Evolutionary conservation across 1,284 basidiomycete species (phyloP), one percentile per base, ranked within the genome.

Genomic region (Cryptococcus depauperatus): DNA sequence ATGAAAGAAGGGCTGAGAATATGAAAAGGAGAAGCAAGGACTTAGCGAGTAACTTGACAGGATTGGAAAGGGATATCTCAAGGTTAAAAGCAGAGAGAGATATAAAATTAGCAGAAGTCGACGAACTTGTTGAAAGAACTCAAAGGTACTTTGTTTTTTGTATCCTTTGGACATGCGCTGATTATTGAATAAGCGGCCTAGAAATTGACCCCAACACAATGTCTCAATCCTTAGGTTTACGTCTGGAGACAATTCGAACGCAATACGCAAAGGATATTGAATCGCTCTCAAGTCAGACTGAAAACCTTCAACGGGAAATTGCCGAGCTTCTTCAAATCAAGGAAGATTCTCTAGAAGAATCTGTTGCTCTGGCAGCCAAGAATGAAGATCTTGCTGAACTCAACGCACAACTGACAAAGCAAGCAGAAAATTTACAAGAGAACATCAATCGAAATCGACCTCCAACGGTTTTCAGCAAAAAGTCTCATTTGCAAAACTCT

Each of bases 351-450:
- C 72, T 92, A 16, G 91, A 95, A 58, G 92, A 97, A 73, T 86
- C 90, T 1, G 84, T 87, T 0, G 81, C 83, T 18, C 77, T 98
- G 41, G 90, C 89, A 62, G 83, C 83, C 13, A 82, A 90, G 47
- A 96, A 97, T 70, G 90, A 93, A 60, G 86, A 92, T 66, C 77
- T 97, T 10, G 84, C 84, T 5, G 85, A 90, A 62, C 77, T 93
- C 42, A 85, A 85, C 56, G 76, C 82, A 2, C 83, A 88, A 46
- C 84, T 91, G 54, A 72, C 80, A 4, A 80, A 83, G 32, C 82
- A 85, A 44, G 76, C 84, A 57, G 89, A 92, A 47, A 62, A 70
- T 1, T 53, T 70, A 35, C 68, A 72, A 46, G 72, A 72, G 38
- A 49, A 56, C 10, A 41, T 69, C 10, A 48, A 57, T n/a, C 55